Base-by-base conservation (phyloP, 2,329 filamentous ascomycete genomes). In the Pestalotiopsis fici region DNA sequence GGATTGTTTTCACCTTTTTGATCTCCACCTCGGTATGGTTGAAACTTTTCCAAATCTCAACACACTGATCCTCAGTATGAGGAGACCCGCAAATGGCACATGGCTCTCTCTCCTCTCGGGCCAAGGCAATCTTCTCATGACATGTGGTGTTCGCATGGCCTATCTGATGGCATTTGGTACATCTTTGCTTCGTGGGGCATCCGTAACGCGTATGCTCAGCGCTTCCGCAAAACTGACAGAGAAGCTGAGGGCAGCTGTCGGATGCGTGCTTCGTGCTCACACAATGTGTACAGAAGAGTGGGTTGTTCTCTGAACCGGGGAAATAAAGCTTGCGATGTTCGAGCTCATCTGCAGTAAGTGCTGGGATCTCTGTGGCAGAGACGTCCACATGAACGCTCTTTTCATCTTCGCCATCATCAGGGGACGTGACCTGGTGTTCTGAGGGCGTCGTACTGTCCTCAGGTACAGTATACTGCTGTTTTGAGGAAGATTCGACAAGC, bases 81-180 rank as follows among this genome's bases (percentile, higher is more conserved):
- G 84, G 81, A 6, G 83, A 83, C 50, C 80, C 80, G 76, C 91
- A 94, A 39, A 89, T 80, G 12, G 87, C 86, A 75, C 91, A 94
- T 2, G 85, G 83, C 59, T 85, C 79, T 25, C 83, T 83, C 66
- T 90, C 88, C 18, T 83, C 83, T 69, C 84, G 84, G 18, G 84
- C 79, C 63, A 85, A 71, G 2, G 78, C 76, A 55, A 92, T 81
- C 68, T 88, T 88, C 69, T 91, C 88, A 2, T 77, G 72, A 74
- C 91, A 93, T 7, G 78, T 71, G 1, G 77, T 71, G 21, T 79
- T 77, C 63, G 73, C 71, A 73, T 94, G 91, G 11, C 91, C 91
- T 56, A 86, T 80, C 76, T 90, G 87, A 60, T 83, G 85, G 77
- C 91, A 93, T 74, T 88, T 89, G 61, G 72, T 74, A 74, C 88